Base-by-base conservation (phyloP, 108 stramenopile genomes). In the Nitzschia sp. region DNA sequence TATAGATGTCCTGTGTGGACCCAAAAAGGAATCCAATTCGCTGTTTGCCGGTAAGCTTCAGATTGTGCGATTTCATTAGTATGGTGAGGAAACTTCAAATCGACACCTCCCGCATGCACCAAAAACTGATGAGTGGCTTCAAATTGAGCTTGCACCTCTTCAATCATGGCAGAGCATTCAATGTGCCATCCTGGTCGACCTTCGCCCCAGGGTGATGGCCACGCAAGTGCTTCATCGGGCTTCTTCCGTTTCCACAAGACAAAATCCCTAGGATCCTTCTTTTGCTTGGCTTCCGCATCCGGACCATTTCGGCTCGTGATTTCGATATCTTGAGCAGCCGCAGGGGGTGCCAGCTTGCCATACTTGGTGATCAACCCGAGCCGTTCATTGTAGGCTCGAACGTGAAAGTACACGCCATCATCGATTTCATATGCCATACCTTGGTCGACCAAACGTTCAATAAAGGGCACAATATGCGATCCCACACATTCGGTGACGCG, bases 121-220 rank as follows among this genome's bases (percentile, higher is more conserved):
- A 22, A 22, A 34, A 92, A 89, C 52, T 38, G 52, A 58, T 89
- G 86, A 0, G 81, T 83, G 3, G 66, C 50, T 41, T 47, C 22
- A 41, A 78, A 77, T 22, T 61, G 55, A 11, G 56, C 19, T 58
- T 69, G 69, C 6, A 85, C 68, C 1, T 77, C 27, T 56, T 82
- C 65, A 63, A 94, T 91, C 95, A 98, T 98, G 50, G 96, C 98
- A 53, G 87, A 91, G 75, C 98, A 99, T 81, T 98, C 98, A 47
- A 99, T 98, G 69, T 99, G 99, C 99, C 98, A 99, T 1, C 99
- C 99, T 3, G 99, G 98, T 47, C 98, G 80, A 3, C 99, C 99
- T 1, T 68, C 56, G 29, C 97, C 98, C 96, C 97, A 98, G 3
- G 97, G 97, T 8, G 91, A 88, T 16, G 63, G 46, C 94, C 97